Base-by-base conservation (phyloP, 306 rosid species). In the Gillenia trifoliata region DNA sequence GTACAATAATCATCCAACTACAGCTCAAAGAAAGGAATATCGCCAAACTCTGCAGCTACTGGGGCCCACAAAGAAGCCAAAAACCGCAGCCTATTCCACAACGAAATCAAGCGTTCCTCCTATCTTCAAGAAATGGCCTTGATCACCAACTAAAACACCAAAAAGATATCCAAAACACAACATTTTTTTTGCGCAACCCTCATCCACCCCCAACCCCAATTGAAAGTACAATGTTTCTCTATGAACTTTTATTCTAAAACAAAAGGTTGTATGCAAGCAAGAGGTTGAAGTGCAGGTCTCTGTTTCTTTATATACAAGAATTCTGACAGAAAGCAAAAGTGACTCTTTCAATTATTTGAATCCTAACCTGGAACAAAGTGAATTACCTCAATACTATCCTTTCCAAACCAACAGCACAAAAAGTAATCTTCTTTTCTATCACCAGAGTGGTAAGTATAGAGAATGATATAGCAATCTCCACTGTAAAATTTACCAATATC, bases 401-500 rank as follows among this genome's bases (percentile, higher is more conserved):
- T 95, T 73, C 99, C 99, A 77, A 85, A 92, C 99, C 99, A 95
- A 84, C 87, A 87, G 85, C 99, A 90, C 90, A 92, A 86, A 80
- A 84, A 85, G 84, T 90, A 95, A 79, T 95, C 99, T 75, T 95
- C 99, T 86, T 95, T 95, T 85, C 98, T 89, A 77, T 95, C 99
- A 23, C 98, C 95, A 23, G 97, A 87, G 84, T 95, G 99, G 82
- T 89, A 90, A 73, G 97, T 95, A 74, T 92, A 95, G 71, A 92
- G 82, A 40, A 95, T 79, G 80, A 95, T 88, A 88, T 90, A 95
- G 91, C 99, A 90, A 86, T 95, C 99, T 75, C 99, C 99, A 25
- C 96, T 75, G 64, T 87, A 92, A 82, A 95, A 95, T 86, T 89
- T 92, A 68, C 99, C 99, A 74, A 90, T 77, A 67, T 95, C 99